Base-by-base conservation (phyloP, 306 rosid species). In the Dryas drummondii region DNA sequence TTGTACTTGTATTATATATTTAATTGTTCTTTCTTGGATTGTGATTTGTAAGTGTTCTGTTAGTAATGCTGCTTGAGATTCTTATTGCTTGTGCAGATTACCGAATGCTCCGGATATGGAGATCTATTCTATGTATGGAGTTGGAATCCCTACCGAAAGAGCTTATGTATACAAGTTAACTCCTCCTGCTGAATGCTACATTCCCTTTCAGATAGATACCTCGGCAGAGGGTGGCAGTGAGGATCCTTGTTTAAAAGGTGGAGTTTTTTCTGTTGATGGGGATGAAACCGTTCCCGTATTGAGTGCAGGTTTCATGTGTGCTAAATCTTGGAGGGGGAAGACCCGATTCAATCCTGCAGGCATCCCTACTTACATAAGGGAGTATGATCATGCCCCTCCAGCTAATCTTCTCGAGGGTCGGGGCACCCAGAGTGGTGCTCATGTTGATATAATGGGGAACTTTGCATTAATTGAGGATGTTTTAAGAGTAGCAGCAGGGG, bases 201-300 rank as follows among this genome's bases (percentile, higher is more conserved):
- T 91, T 84, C 97, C 97, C 75, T 91, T 89, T 74, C 94, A 89
- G 82, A 91, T 91, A 63, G 97, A 91, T 74, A 68, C 94, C 61
- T 88, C 94, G 9, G 92, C 86, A 45, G 79, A 84, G 70, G 94
- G 97, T 74, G 88, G 82, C 76, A 68, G 56, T 48, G 92, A 80
- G 72, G 41, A 73, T 71, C 69, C 89, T 4, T 91, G 97, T 78
- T 81, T 91, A 64, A 85, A 73, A 88, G 93, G 86, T 79, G 97
- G 97, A 51, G 93, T 91, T 68, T 85, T 79, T 68, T 81, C 87
- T 14, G 75, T 71, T 47, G 85, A 91, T 56, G 97, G 97, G 16
- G 97, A 91, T 82, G 97, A 91, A 81, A 91, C 97, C 45, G 92
- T 91, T 70, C 97, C 97, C n/a, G 88, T 89, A 66, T 79, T 91